Base-by-base conservation (phyloP, 2,329 filamentous ascomycete genomes). In the Grosmannia clavigera region DNA sequence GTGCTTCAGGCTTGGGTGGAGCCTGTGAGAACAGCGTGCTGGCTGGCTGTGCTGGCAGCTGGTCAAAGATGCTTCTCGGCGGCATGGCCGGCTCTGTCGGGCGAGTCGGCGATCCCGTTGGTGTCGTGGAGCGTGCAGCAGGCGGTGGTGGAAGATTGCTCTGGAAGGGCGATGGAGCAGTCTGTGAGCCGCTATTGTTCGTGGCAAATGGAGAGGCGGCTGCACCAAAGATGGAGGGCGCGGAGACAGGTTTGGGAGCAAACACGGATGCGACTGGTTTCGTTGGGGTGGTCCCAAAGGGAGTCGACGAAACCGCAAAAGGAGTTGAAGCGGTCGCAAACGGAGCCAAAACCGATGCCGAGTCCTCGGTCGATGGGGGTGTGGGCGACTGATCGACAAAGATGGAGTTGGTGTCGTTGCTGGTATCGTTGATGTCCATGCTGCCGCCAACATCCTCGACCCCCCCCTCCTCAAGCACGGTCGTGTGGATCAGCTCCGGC, bases 401-500 rank as follows among this genome's bases (percentile, higher is more conserved):
- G 29, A 65, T 12, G 48, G 38, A 48, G 51, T n/a, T 38, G 55
- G 31, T 16, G 11, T 25, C 12, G 31, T 31, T 43, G 6, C 29
- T 14, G 22, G 7, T 27, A n/a, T 12, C 22, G 22, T 27, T 27
- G 46, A n/a, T 27, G 25, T 10, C 19, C 19, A 25, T 19, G n/a
- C 16, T 10, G n/a, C 43, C 25, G 43, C n/a, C 19, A 22, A 6
- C 50, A 11, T 10, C 48, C 11, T 14, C 50, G 27, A 2, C n/a
- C 48, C 3, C 14, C 65, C 53, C 35, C 62, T 75, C 71, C 63
- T 78, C 77, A 57, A 73, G 81, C 12, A 84, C 71, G 1, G 81
- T 84, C 40, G 72, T 70, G 64, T 82, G 80, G 35, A 86, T 82
- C 27, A 83, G 72, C 31, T 80, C 73, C 3, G 81, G 76, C 2